A percentile compares a stretch with the other conserved stretches of the same genome.
These are phyloP conservation scores for Saksenaea oblongispora DNA, from an alignment of 371 early-diverging fungal species.

Conservation along the genomic window DNA sequence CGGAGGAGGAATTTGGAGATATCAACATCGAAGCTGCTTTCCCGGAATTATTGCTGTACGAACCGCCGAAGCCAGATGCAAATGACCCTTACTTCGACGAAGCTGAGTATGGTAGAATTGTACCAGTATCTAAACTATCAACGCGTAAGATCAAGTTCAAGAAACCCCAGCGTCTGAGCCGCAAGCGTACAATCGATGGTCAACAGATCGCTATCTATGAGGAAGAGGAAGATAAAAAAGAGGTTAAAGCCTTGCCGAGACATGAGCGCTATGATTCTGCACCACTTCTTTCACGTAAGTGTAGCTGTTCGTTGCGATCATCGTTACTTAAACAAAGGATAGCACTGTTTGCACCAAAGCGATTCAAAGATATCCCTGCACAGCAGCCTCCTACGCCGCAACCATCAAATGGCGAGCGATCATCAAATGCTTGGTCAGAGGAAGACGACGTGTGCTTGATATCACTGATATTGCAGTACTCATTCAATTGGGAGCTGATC, in stretches of 20 bases:
- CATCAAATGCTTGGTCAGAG: slow-evolving; percentile 55
- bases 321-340: neutral
- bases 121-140: slow-evolving; percentile 40
- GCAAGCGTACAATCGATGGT: slow-evolving; percentile 43
- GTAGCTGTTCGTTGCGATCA: neutral
- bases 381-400: slow-evolving; percentile 47
- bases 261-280: slow-evolving; percentile 27
- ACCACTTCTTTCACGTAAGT: slow-evolving; percentile 30
- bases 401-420: slow-evolving; percentile 20
- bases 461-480: slow-evolving; percentile 55
- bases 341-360: slow-evolving; percentile 55
- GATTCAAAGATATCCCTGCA: slow-evolving; percentile 46
- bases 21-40: slow-evolving; percentile 43
- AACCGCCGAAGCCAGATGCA: slow-evolving; percentile 49
- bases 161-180: slow-evolving; percentile 37
- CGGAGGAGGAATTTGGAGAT: slow-evolving; percentile 20
- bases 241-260: slow-evolving; percentile 37
- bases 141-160: slow-evolving; percentile 45
- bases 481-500: slow-evolving; percentile 73
- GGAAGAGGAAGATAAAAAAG: slow-evolving; percentile 38
- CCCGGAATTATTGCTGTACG: slow-evolving; percentile 49
- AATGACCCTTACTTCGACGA: slow-evolving; percentile 50
- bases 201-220: slow-evolving; percentile 21
- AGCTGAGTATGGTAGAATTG: slow-evolving; percentile 37
- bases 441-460: slow-evolving; percentile 73